Evolutionary conservation across 768 basidiomycete genomes (phyloP), one percentile per base, ranked within the genome.

Genomic region (Rhizopogon vulgaris): DNA sequence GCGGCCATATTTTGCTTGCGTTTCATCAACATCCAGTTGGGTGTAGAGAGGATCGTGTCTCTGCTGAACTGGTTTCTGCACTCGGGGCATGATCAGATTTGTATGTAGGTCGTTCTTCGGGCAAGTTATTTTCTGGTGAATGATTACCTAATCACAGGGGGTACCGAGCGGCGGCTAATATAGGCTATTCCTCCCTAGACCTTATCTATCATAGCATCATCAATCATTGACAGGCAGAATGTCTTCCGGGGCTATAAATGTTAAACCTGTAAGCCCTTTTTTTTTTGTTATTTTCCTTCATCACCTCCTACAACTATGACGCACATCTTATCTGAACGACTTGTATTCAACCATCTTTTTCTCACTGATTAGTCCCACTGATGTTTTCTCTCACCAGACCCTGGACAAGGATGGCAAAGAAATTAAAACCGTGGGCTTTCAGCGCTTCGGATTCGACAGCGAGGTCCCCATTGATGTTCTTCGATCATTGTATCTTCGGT

Each of bases 401-500:
- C 68, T 87, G 54, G 90, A 89, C 68, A 87, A 87, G 72, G 77
- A 81, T 53, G 90, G 89, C 45, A 56, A 77, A 8, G 84, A 84
- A 63, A 91, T 94, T 61, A 79, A 74, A 50, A 74, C 82, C 18
- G 94, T 97, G 40, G 94, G 94, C 41, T 83, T 85, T 64, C 70
- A 86, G 56, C 81, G 85, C 51, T 96, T 96, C 59, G 93, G 91
- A 7, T 94, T 98, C 69, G 87, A 96, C 71, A 85, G 86, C 60
- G 82, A 86, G 60, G 89, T 94, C 56, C 66, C 85, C 53, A 69
- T 94, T 60, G 86, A 92, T 57, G 73, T 80, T 58, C 81, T 95
- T 49, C 87, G 94, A 47, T 82, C 86, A n/a, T 78, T 96, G 41
- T 95, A 95, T 71, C 80, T 96, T 38, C 83, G 90, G 10, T 78